Base-by-base conservation (phyloP, 2,329 filamentous ascomycete genomes). In the Magnaporthiopsis poae region DNA sequence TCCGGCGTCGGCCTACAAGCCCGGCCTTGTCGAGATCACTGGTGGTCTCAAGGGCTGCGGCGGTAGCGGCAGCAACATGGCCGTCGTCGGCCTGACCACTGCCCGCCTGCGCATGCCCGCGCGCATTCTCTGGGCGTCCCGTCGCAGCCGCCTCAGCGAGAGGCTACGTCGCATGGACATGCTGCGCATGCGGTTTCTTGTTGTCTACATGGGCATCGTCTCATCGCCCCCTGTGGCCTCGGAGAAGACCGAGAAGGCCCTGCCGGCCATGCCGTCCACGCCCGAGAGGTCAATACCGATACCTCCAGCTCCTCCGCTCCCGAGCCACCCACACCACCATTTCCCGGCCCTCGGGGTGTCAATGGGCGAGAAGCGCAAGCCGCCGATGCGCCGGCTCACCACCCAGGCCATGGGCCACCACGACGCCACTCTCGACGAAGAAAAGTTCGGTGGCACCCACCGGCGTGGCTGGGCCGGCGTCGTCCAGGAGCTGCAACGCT, bases 141-240 rank as follows among this genome's bases (percentile, higher is more conserved):
- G 83, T 72, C 81, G 84, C 70, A 75, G 74, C 64, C 78, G 79
- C 65, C 76, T 89, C 64, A 83, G 87, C 73, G 84, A 86, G 69
- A 81, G 83, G 65, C 77, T 88, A 66, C 80, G 83, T 66, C 79
- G 85, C 62, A 77, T 88, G 60, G 86, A 88, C 70, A 75, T 88
- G 71, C 74, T 88, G 72, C 81, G 86, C 73, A 87, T 87, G 84
- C 82, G 86, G 68, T 88, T 88, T 72, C 76, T 88, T 39, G 84
- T 88, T 52, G 80, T 87, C 56, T 87, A 87, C 74, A 84, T 88
- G 83, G 83, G 85, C 69, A 81, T 87, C 68, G 79, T 88, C 65
- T 78, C 81, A 15, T 74, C 77, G 13, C 66, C 74, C 67, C 65
- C 75, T 4, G 75, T 72, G 39, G 75, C 77, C 56, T 72, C 74